Evolutionary conservation across 768 basidiomycete species (phyloP).

Genomic region (Ephemerocybe angulata): DNA sequence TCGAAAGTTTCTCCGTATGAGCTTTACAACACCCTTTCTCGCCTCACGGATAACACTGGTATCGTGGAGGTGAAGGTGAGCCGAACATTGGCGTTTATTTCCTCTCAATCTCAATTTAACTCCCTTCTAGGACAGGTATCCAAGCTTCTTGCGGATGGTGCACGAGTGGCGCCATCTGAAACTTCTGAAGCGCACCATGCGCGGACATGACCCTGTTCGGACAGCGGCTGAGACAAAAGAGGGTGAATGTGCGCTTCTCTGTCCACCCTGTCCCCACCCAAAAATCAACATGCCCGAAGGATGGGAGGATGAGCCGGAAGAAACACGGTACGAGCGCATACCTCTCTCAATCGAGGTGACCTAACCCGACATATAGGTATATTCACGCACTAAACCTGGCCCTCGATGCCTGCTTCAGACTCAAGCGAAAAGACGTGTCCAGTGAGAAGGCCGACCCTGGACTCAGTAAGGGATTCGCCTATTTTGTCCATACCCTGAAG

Average conservation of each 20-base stretch:
- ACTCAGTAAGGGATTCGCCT: constrained; percentile 24
- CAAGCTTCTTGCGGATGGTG: no score
- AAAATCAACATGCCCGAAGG: constrained; percentile 15
- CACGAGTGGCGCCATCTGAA: no score
- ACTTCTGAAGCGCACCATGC: no score
- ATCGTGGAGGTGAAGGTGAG: no score
- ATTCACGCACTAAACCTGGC: constrained; percentile 19
- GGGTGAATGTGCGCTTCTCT: constrained; percentile 20
- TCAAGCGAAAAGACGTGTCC: constrained; percentile 24
- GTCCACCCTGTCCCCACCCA: constrained; percentile 23
- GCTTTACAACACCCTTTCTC: no score
- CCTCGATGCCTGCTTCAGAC: constrained; percentile 30
- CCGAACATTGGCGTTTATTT: no score
- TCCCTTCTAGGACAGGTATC: no score
- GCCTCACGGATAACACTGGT: no score
- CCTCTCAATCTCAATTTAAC: no score
- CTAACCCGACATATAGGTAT: not conserved
- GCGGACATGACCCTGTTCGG: constrained; percentile 12
- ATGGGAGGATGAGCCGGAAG: constrained; percentile 12
- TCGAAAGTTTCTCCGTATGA: no score
- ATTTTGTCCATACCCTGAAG: constrained; percentile 20
- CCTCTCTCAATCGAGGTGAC: not conserved
- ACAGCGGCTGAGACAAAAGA: constrained; percentile 7
- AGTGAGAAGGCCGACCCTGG: constrained; percentile 22
- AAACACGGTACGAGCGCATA: constrained; percentile 1